Conservation (phyloP, 1,284 basidiomycete species). For the Ustilago cynodontis region DNA sequence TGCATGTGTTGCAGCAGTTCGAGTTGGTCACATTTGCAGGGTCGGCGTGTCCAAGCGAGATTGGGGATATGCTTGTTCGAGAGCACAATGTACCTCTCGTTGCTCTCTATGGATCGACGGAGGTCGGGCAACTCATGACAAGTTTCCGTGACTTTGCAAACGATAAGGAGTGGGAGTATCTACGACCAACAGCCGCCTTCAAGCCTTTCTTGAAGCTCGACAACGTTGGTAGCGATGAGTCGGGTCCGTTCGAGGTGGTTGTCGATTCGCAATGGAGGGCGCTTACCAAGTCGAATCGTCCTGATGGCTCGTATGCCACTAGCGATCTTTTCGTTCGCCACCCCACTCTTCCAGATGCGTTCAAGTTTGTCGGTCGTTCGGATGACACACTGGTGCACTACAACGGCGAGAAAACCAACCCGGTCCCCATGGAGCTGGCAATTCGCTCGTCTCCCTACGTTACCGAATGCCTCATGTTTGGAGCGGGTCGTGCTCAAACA, state of each 20-base stretch:
- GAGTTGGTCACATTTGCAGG: conserved; percentile 74
- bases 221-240: conserved; percentile 13
- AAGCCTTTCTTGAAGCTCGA: conserved; percentile 17
- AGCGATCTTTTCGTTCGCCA: conserved; percentile 73
- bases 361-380: conserved; percentile 76
- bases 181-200: conserved; percentile 66
- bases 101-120: conserved; percentile 73
- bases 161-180: conserved; percentile 77
- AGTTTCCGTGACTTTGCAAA: conserved; percentile 73
- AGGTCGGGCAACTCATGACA: conserved; percentile 69
- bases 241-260: conserved; percentile 73
- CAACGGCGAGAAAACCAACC: conserved; percentile 53
- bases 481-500: conserved; percentile 74
- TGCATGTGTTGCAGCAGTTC: conserved; percentile 72
- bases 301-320: conserved; percentile 76
- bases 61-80: conserved; percentile 74
- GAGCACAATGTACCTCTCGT: conserved; percentile 74
- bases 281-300: conserved; percentile 73
- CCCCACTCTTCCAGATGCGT: conserved; percentile 71
- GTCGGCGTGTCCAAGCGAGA: conserved; percentile 71
- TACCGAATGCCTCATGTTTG: conserved; percentile 75
- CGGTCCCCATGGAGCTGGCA: conserved; percentile 42
- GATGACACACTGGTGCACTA: conserved; percentile 75
- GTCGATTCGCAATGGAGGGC: conserved; percentile 75
- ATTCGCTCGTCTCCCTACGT: conserved; percentile 64